Conservation (phyloP, 352 stramenopile genomes). For the Globisporangium canariense region DNA sequence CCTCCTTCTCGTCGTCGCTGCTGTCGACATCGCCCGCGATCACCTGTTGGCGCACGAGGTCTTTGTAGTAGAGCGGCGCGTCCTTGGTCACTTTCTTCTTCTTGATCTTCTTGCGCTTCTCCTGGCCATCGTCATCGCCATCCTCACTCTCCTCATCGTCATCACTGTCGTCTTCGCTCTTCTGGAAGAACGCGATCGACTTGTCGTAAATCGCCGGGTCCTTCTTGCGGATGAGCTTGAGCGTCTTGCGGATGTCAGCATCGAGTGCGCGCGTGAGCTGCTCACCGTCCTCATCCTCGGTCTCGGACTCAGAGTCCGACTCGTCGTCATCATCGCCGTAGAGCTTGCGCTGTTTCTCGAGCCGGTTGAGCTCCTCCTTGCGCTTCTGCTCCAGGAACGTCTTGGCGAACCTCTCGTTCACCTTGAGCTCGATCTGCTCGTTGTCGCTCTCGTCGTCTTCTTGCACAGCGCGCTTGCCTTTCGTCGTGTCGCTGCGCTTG, state of each 20-base stretch:
- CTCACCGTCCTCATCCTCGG: conserved; percentile 82
- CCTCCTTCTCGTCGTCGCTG: conserved; percentile 78
- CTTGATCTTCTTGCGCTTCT: conserved; percentile 22
- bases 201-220: conserved; percentile 93
- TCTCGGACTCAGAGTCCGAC: conserved; percentile 73
- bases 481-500: conserved; percentile 20
- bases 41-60: conserved; percentile 94
- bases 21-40: conserved; percentile 79
- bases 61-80: conserved; percentile 89
- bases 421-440: conserved; percentile 45
- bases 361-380: conserved; percentile 69
- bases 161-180: conserved; percentile 23
- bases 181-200: conserved; percentile 87
- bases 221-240: conserved; percentile 89
- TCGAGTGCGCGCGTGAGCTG: conserved; percentile 72
- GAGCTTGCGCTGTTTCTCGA: conserved; percentile 42
- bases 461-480: neutral
- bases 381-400: conserved; percentile 73
- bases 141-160: conserved; percentile 25
- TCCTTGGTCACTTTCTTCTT: conserved; percentile 32
- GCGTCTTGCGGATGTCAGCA: conserved; percentile 73
- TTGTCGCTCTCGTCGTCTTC: conserved; percentile 17
- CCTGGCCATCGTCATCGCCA: conserved; percentile 18
- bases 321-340: conserved; percentile 34
- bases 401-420: conserved; percentile 79